A percentile compares a stretch with the other conserved stretches of the same genome.
phyloP scores from a whole-genome alignment of 208 protist genomes.

The Crithidia mellificae region DNA sequence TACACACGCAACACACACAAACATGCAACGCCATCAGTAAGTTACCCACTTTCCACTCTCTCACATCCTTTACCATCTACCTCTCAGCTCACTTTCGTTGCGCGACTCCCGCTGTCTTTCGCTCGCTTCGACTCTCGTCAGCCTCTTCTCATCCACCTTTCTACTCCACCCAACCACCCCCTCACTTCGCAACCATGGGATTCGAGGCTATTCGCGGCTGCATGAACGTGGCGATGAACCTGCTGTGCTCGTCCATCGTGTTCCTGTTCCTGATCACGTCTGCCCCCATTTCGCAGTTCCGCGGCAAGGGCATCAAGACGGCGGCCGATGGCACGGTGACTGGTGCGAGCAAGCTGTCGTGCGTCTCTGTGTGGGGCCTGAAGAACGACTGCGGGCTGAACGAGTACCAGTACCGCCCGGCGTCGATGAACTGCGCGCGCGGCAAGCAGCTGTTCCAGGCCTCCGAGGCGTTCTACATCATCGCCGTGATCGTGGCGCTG shows the following conservation, averaged over 20 bases:
- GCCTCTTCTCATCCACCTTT: neutral
- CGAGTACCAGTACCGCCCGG: constrained; percentile 25
- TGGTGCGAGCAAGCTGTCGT: constrained; percentile 40
- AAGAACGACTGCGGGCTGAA: constrained; percentile 51
- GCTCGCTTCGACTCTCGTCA: neutral
- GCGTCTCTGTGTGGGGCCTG: constrained; percentile 53
- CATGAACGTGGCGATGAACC: constrained; percentile 39
- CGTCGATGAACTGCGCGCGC: constrained; percentile 16
- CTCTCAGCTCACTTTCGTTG: neutral
- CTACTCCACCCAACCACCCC: constrained; percentile 2
- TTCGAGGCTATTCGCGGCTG: constrained; percentile 51
- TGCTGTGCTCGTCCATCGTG: constrained; percentile 51
- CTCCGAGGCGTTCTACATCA: constrained; percentile 60
- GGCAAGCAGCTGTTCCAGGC: constrained; percentile 51
- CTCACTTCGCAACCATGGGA: constrained; percentile 39
- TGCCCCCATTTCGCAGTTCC: constrained; percentile 61
- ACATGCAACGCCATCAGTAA: neutral
- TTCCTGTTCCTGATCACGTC: constrained; percentile 56
- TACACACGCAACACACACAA: no score
- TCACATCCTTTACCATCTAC: no score
- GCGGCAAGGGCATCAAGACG: constrained; percentile 32
- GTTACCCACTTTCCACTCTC: neutral
- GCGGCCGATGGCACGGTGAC: neutral
- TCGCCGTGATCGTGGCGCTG: constrained; percentile 50
- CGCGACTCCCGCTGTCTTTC: neutral